Percentiles rank a stretch among this genome's conserved stretches.
Conservation (phyloP, 2,329 filamentous ascomycete genomes). For the Beauveria asiatica region DNA sequence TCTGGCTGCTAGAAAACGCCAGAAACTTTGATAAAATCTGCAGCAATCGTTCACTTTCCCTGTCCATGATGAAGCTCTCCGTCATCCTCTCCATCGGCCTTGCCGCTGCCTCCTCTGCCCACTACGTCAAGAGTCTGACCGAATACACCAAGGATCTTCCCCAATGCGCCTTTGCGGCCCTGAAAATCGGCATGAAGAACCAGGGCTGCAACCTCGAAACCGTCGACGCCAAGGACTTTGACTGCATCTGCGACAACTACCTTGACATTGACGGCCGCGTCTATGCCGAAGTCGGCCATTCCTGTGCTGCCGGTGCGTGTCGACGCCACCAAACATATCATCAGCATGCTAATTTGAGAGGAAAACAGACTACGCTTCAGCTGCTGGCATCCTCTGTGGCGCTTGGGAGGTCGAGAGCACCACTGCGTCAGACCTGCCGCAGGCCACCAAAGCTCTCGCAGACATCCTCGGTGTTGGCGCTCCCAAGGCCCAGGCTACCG, state of each 20-base stretch:
- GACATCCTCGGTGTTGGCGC: conserved; percentile 2
- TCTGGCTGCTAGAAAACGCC: too few relatives aligned
- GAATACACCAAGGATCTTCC: conserved; percentile 9
- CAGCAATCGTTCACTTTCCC: too few relatives aligned
- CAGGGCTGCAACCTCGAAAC: conserved; percentile 2
- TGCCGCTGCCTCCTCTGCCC: neutral
- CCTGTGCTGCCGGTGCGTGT: conserved; percentile 3
- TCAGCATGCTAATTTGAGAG: neutral
- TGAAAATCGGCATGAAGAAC: conserved; percentile 7
- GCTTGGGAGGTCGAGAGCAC: conserved; percentile 8
- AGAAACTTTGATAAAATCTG: neutral
- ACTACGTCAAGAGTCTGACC: conserved; percentile 8
- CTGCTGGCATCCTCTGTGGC: conserved; percentile 5
- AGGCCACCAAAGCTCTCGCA: conserved; percentile 6
- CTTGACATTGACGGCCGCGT: conserved; percentile 4
- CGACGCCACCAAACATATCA: neutral
- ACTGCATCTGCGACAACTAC: conserved; percentile 11
- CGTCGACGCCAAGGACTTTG: conserved; percentile 7
- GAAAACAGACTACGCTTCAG: neutral
- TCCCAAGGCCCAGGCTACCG: conserved; percentile 1
- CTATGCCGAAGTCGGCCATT: conserved; percentile 1
- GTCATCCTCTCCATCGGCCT: conserved; percentile 3
- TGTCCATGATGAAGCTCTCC: neutral
- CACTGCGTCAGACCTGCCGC: conserved; percentile 2
- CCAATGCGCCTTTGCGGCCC: neutral